A percentile compares a stretch with the other conserved stretches of the same genome.
Evolutionary conservation across 2,329 filamentous ascomycete genomes (phyloP).

Genomic region (Chaetomiaceae sp.): DNA sequence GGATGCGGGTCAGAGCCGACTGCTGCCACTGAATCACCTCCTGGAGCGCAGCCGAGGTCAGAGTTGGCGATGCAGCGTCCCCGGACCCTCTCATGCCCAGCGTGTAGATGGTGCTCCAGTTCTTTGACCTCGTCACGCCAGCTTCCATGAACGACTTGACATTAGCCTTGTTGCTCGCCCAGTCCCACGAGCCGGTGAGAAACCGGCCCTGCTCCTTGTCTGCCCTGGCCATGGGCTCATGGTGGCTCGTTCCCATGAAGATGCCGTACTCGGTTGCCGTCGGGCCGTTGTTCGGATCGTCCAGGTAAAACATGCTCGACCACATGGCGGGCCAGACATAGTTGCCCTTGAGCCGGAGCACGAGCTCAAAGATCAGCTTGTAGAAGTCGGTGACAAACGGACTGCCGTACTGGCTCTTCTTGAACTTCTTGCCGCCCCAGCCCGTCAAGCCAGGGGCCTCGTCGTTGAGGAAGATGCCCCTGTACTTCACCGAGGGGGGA

Average conservation of each 20-base stretch:
- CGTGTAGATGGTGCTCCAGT: constrained; percentile 51
- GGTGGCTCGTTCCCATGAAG: constrained; percentile 55
- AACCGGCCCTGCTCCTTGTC: constrained; percentile 36
- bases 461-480: constrained; percentile 58
- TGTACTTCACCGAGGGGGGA: constrained; percentile 52
- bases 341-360: constrained; percentile 52
- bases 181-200: constrained; percentile 47
- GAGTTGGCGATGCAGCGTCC: constrained; percentile 45
- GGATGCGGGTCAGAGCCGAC: constrained; percentile 17
- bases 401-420: constrained; percentile 25
- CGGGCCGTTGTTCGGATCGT: constrained; percentile 48
- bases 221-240: constrained; percentile 52
- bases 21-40: constrained; percentile 41
- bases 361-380: constrained; percentile 50
- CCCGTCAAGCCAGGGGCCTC: constrained; percentile 53
- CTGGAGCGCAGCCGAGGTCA: constrained; percentile 37
- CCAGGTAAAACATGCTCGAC: constrained; percentile 53
- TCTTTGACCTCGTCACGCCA: constrained; percentile 46
- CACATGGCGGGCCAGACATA: constrained; percentile 58
- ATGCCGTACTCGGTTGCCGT: constrained; percentile 54
- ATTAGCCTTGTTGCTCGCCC: constrained; percentile 49
- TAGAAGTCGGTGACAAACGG: constrained; percentile 47
- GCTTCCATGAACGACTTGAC: constrained; percentile 50
- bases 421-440: constrained; percentile 47
- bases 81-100: constrained; percentile 50